Percentiles rank a stretch among this genome's conserved stretches.
Evolutionary conservation across 306 rosid species (phyloP).

Genomic region (Cicer pinnatifidum): DNA sequence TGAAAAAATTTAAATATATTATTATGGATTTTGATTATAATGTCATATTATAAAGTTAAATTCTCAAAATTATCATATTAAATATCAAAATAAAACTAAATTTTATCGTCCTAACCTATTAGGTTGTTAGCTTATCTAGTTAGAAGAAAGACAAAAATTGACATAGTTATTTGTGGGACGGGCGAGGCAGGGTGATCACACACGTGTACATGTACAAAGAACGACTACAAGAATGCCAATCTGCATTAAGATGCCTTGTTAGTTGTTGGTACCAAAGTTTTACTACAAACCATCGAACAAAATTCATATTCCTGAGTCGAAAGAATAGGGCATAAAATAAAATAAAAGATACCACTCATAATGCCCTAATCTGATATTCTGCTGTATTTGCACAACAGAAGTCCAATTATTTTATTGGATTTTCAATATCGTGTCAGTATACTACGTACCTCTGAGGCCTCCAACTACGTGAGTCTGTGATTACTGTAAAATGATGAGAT

Average conservation of each 20-base stretch:
- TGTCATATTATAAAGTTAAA: too few species aligned
- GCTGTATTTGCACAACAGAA: conserved; percentile 3
- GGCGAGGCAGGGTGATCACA: conserved; percentile 11
- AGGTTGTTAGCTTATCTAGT: too few species aligned
- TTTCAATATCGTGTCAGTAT: conserved; percentile 26
- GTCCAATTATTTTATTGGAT: conserved; percentile 12
- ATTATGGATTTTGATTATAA: too few species aligned
- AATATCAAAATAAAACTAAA: too few species aligned
- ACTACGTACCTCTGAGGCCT: conserved; percentile 28
- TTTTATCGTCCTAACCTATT: too few species aligned
- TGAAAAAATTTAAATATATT: too few species aligned
- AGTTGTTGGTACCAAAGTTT: background rate
- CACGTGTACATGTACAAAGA: background rate
- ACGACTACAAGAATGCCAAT: background rate
- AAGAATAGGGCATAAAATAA: conserved; percentile 5
- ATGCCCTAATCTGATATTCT: conserved; percentile 7
- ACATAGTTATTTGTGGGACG: background rate
- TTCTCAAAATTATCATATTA: too few species aligned
- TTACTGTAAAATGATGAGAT: conserved; percentile 33
- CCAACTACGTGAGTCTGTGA: conserved; percentile 26
- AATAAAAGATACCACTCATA: background rate
- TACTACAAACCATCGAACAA: background rate
- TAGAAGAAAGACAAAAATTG: too few species aligned
- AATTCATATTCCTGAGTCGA: background rate
- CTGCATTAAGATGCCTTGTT: background rate